Evolutionary conservation across 768 basidiomycete species (phyloP).

Genomic region (Cubamyces sp.): DNA sequence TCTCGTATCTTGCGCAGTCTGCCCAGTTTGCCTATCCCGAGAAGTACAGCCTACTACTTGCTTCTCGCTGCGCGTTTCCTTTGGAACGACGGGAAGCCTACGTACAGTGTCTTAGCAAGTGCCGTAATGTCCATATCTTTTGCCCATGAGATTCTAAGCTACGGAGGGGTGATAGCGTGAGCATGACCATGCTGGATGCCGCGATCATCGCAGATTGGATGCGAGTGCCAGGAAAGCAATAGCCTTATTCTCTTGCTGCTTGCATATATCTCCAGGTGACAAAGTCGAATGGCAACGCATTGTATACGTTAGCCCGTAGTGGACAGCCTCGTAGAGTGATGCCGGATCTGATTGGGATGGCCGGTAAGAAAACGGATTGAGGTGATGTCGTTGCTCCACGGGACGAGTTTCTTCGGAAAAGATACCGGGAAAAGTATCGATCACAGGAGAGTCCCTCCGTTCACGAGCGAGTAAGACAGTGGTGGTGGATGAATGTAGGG

Average conservation of each 20-base stretch:
- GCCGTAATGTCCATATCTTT: neutral
- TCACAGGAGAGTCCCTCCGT: neutral
- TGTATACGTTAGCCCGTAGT: neutral
- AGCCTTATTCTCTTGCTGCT: too few relatives aligned
- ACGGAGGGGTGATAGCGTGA: too few relatives aligned
- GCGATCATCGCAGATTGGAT: slow-evolving; percentile 2
- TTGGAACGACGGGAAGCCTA: too few relatives aligned
- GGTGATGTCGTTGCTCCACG: neutral
- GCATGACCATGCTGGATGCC: neutral
- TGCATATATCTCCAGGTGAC: too few relatives aligned
- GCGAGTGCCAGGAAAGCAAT: neutral
- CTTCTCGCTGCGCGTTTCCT: too few relatives aligned
- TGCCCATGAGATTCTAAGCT: too few relatives aligned
- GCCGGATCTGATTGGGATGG: neutral
- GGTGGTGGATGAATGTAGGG: neutral
- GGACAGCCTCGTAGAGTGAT: neutral
- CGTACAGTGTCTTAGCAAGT: too few relatives aligned
- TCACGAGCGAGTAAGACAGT: neutral
- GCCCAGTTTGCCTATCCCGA: too few relatives aligned
- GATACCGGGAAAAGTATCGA: neutral
- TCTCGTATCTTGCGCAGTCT: too few relatives aligned
- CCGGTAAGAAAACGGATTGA: slow-evolving; percentile 3
- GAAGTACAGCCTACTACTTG: too few relatives aligned
- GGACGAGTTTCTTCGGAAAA: neutral
- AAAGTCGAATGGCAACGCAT: neutral